Conservation (phyloP, 352 stramenopile genomes). For the Halophytophthora batemanensis region DNA sequence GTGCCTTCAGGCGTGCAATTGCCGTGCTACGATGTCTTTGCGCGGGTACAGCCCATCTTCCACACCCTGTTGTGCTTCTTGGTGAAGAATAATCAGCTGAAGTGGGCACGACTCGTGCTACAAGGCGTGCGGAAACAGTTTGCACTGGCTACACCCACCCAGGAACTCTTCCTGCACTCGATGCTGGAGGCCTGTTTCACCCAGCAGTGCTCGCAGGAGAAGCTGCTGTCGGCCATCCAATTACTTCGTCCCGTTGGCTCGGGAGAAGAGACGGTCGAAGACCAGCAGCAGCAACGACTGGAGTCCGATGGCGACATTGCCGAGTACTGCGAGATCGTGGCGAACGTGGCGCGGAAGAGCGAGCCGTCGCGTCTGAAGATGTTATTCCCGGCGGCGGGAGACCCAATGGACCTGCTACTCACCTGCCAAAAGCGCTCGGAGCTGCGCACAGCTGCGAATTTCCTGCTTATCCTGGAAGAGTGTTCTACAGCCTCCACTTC, state of each 20-base stretch:
- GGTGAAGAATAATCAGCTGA: constrained; percentile 61
- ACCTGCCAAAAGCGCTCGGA: constrained; percentile 65
- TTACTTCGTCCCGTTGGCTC: constrained; percentile 36
- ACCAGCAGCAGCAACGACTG: background rate
- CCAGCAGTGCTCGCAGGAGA: constrained; percentile 36
- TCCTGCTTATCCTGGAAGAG: constrained; percentile 76
- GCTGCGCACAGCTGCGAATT: constrained; percentile 79
- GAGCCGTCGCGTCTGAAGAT: constrained; percentile 70
- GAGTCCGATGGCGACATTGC: constrained; percentile 41
- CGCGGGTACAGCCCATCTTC: constrained; percentile 78
- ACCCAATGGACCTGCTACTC: constrained; percentile 60
- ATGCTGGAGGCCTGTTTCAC: constrained; percentile 72
- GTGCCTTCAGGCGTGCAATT: constrained; percentile 54
- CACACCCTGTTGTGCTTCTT: constrained; percentile 69
- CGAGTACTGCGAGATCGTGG: constrained; percentile 84
- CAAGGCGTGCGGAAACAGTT: constrained; percentile 45
- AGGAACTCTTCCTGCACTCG: constrained; percentile 78
- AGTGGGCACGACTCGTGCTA: constrained; percentile 51
- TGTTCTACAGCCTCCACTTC: constrained; percentile 36
- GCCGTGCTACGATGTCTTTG: constrained; percentile 74
- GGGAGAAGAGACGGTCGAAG: constrained; percentile 2
- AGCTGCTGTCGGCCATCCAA: constrained; percentile 43
- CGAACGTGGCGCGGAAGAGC: constrained; percentile 80
- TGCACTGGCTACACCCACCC: constrained; percentile 62
- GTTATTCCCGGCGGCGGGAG: constrained; percentile 65